Evolutionary conservation across 2,329 filamentous ascomycete genomes (phyloP), one percentile per base, ranked within the genome.

Genomic region (Cucurbitaria berberidis): DNA sequence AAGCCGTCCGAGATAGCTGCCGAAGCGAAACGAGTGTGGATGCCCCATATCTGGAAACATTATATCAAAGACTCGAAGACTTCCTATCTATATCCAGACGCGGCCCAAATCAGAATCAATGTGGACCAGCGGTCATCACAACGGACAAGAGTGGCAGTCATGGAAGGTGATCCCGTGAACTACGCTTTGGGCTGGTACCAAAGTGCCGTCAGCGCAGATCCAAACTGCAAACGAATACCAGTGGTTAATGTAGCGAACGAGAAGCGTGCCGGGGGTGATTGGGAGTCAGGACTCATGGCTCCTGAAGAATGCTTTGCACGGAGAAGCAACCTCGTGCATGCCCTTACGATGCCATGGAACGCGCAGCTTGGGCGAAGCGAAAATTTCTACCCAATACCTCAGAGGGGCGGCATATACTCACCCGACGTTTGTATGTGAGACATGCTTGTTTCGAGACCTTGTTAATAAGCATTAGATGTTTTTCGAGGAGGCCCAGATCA

Each of bases 181-280:
- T 75, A 75, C 84, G 84, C 87, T 19, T 75, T 89, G 29, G 78
- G 82, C 51, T 89, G 86, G 82, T 80, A 82, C 51, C 71, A 73
- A 40, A 72, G 67, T 45, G 59, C 67, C 18, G 54, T 62, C 42
- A 77, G 73, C 35, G 59, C 64, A 39, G 62, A 55, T 42, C 36
- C 59, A 29, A 52, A 66, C 29, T 63, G 60, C 51, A 76, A 74
- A 55, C 73, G 64, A 38, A 82, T 90, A 49, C 86, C 87, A 0
- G 86, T 90, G 53, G 84, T 91, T 57, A 90, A 88, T 61, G 84
- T 86, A 49, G 89, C 89, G 42, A 90, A 92, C 74, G 89, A 92
- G 70, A 89, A 88, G 68, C 81, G 88, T 32, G 82, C 89, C 0
- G 89, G 89, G 9, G 89, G 89, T n/a, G 89, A 92, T 69, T 93